Percentiles rank a stretch among this genome's conserved stretches.
phyloP scores from a whole-genome alignment of 2,329 filamentous ascomycete species.

The Diplocarpon mali region DNA sequence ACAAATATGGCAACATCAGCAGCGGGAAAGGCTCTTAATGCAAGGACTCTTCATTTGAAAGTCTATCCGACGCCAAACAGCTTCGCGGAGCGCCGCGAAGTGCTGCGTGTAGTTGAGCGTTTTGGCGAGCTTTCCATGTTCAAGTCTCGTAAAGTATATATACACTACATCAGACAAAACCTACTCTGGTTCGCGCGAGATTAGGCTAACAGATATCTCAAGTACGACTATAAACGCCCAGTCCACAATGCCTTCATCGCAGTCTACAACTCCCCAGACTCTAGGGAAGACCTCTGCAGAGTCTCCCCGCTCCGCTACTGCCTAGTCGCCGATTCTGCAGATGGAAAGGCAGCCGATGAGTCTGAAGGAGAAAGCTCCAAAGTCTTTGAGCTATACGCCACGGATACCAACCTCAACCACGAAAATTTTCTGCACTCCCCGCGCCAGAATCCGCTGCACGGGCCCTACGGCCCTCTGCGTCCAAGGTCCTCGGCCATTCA shows the following conservation, averaged over 20 bases:
- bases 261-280: conserved; percentile 17
- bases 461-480: conserved; percentile 19
- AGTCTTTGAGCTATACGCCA: conserved; percentile 19
- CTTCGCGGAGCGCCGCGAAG: conserved; percentile 26
- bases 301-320: conserved; percentile 23
- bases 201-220: background rate
- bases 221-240: conserved; percentile 16
- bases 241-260: conserved; percentile 23
- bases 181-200: background rate
- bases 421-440: conserved; percentile 12
- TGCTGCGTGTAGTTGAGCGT: conserved; percentile 25
- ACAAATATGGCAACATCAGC: no score
- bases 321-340: conserved; percentile 8
- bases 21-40: no score
- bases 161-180: no score
- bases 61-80: conserved; percentile 22
- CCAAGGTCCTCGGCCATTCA: conserved; percentile 15
- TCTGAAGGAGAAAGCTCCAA: background rate
- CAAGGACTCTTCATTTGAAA: conserved; percentile 25
- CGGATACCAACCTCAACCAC: conserved; percentile 15
- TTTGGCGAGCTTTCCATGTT: conserved; percentile 27
- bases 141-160: conserved; percentile 23
- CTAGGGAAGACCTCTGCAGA: conserved; percentile 16
- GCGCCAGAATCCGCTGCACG: conserved; percentile 19
- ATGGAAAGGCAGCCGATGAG: background rate